These are phyloP conservation scores for Erodium maritimum DNA, from an alignment of 345 rosid species.

Conservation along the genomic window DNA sequence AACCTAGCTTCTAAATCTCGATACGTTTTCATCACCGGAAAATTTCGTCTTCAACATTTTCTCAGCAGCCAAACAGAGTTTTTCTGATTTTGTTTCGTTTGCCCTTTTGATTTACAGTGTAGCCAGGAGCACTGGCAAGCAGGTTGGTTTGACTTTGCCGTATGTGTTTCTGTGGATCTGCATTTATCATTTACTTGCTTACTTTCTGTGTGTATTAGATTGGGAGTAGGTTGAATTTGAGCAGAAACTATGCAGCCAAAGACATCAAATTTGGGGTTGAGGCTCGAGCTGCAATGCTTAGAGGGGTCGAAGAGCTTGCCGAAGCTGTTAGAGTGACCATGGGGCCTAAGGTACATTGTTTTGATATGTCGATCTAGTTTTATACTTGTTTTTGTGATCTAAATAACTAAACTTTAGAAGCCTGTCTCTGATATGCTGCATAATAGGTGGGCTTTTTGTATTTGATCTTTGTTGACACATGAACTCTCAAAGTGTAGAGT, in stretches of 20 bases:
- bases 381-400: neutral
- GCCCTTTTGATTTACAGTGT: conserved; percentile 24
- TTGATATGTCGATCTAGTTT: neutral
- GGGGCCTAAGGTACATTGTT: conserved; percentile 79
- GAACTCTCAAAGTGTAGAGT: neutral
- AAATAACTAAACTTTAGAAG: neutral
- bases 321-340: conserved; percentile 90
- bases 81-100: neutral
- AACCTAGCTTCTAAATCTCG: conserved; percentile 55
- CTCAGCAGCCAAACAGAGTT: too few species aligned
- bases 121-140: conserved; percentile 39
- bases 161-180: neutral
- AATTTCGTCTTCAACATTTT: too few species aligned
- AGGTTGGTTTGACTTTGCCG: conserved; percentile 27
- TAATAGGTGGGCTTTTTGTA: neutral
- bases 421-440: too few species aligned
- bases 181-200: neutral
- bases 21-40: conserved; percentile 9
- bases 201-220: conserved; percentile 24
- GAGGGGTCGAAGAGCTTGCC: conserved; percentile 90
- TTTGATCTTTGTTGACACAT: too few species aligned
- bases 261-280: conserved; percentile 83
- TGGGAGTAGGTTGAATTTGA: conserved; percentile 61
- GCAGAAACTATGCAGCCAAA: conserved; percentile 81
- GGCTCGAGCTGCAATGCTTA: conserved; percentile 83